Evolutionary conservation across 441 rosid genomes (phyloP), one percentile per base, ranked within the genome.

Genomic region (Capsella rubella): DNA sequence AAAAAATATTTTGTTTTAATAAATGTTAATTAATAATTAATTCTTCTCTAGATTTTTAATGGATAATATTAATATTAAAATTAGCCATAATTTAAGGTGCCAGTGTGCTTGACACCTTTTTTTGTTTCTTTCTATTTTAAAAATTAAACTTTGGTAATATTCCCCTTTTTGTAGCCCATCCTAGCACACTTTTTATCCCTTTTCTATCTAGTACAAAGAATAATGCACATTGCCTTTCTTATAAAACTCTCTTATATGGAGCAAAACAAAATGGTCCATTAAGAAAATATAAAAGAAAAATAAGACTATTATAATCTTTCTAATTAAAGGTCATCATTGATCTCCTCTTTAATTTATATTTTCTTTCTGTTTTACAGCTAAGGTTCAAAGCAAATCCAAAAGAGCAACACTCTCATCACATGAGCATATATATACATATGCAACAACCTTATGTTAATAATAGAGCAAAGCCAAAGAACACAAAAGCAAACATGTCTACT

Each of bases 391-490:
- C 52, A 64, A 64, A 49, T 50, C 60, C 53, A 50, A 49, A 46
- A 50, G 66, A 64, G 16, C 60, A 64, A 53, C 37, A 47, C 46
- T 55, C 58, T 55, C 72, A 79, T 15, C 67, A 50, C 35, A 51
- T 50, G 83, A 81, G 80, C 60, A 52, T 82, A 82, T 80, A 35
- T 37, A 83, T 77, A 77, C 80, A 83, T 85, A 85, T 83, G 76
- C 71, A 72, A 73, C 79, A 63, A 73, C 61, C 28, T 37, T 18
- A 64, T 55, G 21, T 57, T 0, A 21, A 28, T 66, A 66, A 39
- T 49, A 57, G 60, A 51, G 16, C 73, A 59, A 51, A 74, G 54
- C 80, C 47, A 66, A 61, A 60, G 43, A 67, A 67, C 25, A 74
- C 63, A 67, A 67, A 51, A 67, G 63, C 78, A 67, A 68, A 42